These are phyloP conservation scores for Quercus gilva DNA, from an alignment of 306 rosid species.

Conservation along the genomic window DNA sequence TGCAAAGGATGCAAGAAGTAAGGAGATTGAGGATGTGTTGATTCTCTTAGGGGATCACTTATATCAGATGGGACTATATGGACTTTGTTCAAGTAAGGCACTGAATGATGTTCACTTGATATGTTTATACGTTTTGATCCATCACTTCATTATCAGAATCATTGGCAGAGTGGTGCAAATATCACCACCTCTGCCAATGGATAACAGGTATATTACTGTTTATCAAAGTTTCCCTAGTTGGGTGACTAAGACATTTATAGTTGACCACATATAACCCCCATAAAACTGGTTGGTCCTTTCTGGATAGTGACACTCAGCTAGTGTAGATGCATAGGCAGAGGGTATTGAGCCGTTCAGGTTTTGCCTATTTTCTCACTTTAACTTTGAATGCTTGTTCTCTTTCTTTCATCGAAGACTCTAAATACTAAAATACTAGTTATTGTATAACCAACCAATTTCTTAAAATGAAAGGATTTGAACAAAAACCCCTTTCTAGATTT, in stretches of 20 bases:
- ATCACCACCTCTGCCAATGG: conserved; percentile 87
- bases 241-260: not conserved
- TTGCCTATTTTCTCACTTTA: not conserved
- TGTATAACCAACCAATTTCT: too few relatives aligned
- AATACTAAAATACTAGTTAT: too few relatives aligned
- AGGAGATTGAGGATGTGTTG: conserved; percentile 79
- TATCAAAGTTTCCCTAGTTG: not conserved
- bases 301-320: not conserved
- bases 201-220: conserved; percentile 57
- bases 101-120: not conserved
- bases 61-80: conserved; percentile 86
- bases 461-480: too few relatives aligned
- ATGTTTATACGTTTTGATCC: conserved; percentile 15
- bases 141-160: conserved; percentile 52
- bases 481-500: too few relatives aligned
- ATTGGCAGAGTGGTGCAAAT: conserved; percentile 84
- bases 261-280: not conserved
- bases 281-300: not conserved
- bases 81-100: conserved; percentile 77
- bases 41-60: conserved; percentile 90
- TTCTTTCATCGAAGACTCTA: too few relatives aligned
- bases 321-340: not conserved
- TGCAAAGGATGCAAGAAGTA: conserved; percentile 74
- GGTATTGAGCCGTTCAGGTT: not conserved
- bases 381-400: not conserved